phyloP scores from a whole-genome alignment of 306 rosid genomes.

The Trifolium pratense region DNA sequence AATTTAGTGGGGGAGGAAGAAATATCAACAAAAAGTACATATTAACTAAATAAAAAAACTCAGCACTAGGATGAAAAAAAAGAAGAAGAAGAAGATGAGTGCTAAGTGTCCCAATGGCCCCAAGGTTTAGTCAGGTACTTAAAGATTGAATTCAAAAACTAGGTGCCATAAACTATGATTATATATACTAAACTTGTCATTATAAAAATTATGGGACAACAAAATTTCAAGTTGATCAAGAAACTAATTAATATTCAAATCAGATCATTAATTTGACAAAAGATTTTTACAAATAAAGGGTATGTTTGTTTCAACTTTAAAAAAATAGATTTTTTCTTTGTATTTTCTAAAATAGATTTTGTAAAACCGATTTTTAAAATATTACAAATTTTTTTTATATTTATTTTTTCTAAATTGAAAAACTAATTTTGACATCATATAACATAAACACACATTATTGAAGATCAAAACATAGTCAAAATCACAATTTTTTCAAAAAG shows the following conservation, averaged over 20 bases:
- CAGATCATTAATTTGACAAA: background rate
- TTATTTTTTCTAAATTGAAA: too few relatives aligned
- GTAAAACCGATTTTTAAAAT: too few relatives aligned
- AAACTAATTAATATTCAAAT: background rate
- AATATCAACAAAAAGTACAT: conserved; percentile 7
- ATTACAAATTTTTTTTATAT: too few relatives aligned
- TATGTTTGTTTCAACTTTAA: too few relatives aligned
- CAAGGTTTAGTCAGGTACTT: background rate
- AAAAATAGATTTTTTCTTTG: too few relatives aligned
- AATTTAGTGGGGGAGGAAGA: conserved; percentile 41
- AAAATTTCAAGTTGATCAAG: background rate
- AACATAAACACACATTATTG: too few relatives aligned
- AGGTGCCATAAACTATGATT: background rate
- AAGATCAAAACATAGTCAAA: too few relatives aligned
- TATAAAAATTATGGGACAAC: background rate
- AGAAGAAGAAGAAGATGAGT: background rate
- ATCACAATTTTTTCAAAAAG: too few relatives aligned
- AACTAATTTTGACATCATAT: too few relatives aligned
- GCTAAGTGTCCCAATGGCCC: background rate
- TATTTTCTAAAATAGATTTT: too few relatives aligned
- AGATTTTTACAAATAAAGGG: background rate
- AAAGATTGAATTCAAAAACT: conserved; percentile 2
- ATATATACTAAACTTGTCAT: background rate
- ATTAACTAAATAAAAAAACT: background rate
- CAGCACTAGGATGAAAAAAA: background rate